phyloP scores from a whole-genome alignment of 78 protist species.

The Dictyostelium brefeldianum region DNA sequence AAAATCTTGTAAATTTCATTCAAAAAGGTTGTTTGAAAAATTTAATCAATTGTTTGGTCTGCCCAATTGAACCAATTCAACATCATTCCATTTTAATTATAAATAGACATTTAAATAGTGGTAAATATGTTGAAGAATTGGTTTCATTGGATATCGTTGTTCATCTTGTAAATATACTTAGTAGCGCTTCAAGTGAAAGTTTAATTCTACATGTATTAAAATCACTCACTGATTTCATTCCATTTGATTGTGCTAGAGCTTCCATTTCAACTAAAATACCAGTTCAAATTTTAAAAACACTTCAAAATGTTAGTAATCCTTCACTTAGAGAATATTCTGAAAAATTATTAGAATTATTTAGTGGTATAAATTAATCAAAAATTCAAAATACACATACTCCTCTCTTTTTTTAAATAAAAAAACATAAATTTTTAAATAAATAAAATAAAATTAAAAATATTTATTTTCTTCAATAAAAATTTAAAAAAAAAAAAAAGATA shows the following conservation, averaged over 20 bases:
- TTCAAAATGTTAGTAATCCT: conserved; percentile 41
- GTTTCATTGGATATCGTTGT: background rate
- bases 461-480: too few species aligned
- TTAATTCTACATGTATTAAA: conserved; percentile 50
- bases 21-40: conserved; percentile 37
- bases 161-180: conserved; percentile 28
- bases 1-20: conserved; percentile 20
- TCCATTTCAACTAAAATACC: conserved; percentile 12
- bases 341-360: conserved; percentile 1
- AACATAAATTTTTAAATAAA: too few species aligned
- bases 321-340: conserved; percentile 36
- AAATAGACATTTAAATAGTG: conserved; percentile 42
- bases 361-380: background rate
- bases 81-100: background rate
- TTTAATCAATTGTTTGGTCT: background rate
- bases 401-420: too few species aligned
- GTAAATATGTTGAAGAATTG: conserved; percentile 21
- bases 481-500: too few species aligned
- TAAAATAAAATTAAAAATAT: too few species aligned
- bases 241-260: conserved; percentile 32
- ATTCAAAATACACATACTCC: too few species aligned
- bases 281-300: conserved; percentile 33
- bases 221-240: conserved; percentile 42
- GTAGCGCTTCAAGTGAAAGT: conserved; percentile 56
- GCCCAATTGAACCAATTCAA: conserved; percentile 53